Percentiles rank a stretch among this genome's conserved stretches.
These are phyloP conservation scores for Russula brevipes DNA, from an alignment of 768 basidiomycete genomes.

Conservation along the genomic window DNA sequence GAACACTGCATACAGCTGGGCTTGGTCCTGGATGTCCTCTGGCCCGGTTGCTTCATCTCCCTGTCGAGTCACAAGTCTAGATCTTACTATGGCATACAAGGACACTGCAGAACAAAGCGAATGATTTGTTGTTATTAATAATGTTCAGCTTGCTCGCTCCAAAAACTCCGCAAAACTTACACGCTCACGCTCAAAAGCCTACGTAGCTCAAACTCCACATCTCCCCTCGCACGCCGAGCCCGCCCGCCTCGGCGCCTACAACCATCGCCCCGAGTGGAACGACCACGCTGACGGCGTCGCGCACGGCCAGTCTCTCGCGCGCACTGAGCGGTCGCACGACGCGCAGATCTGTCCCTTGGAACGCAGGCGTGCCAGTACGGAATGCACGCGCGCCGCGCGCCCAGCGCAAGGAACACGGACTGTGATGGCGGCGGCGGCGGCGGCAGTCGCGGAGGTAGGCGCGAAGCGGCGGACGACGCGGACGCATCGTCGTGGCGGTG, in stretches of 20 bases:
- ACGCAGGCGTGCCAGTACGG: constrained; percentile 23
- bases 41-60: no score
- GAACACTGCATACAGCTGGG: no score
- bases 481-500: background rate
- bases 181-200: constrained; percentile 15
- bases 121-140: no score
- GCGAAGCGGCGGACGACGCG: background rate
- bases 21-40: no score
- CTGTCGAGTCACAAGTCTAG: no score
- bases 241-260: constrained; percentile 10
- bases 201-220: constrained; percentile 27
- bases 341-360: constrained; percentile 24
- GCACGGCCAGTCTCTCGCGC: constrained; percentile 25
- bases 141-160: no score
- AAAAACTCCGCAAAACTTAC: no score
- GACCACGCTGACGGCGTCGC: constrained; percentile 20
- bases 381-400: constrained; percentile 24
- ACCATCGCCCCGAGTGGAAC: constrained; percentile 18
- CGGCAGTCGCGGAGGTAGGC: background rate
- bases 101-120: no score
- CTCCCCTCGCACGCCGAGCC: constrained; percentile 19
- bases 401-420: constrained; percentile 24
- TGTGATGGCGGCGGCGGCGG: constrained; percentile 18
- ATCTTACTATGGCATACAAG: no score
- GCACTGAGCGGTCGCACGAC: constrained; percentile 23